Conservation (phyloP, 441 rosid genomes). For the Eruca vesicaria region DNA sequence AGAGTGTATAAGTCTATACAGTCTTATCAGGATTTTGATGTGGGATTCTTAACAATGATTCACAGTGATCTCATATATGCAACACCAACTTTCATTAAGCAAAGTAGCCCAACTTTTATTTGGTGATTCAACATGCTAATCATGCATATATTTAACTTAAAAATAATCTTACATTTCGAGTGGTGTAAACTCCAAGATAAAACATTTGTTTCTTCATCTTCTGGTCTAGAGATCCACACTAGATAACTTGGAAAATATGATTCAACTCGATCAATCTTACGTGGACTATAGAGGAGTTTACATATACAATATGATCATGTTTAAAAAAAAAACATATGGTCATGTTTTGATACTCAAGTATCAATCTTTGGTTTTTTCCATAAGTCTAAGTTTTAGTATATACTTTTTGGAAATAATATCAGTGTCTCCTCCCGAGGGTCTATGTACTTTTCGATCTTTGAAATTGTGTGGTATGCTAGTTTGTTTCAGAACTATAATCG, state of each 20-base stretch:
- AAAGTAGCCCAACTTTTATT: not conserved
- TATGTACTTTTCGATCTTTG: too few relatives aligned
- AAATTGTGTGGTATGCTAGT: too few relatives aligned
- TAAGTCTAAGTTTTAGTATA: too few relatives aligned
- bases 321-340: too few relatives aligned
- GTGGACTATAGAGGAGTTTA: not conserved
- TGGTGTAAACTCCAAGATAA: not conserved
- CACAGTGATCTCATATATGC: not conserved
- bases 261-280: not conserved
- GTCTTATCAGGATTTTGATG: not conserved
- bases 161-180: not conserved
- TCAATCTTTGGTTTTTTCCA: too few relatives aligned
- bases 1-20: too few relatives aligned
- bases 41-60: not conserved
- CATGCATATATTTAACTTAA: not conserved
- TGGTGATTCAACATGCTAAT: not conserved
- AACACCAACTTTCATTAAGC: not conserved
- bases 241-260: not conserved
- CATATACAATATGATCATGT: not conserved
- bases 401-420: too few relatives aligned
- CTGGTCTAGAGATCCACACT: not conserved
- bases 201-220: not conserved
- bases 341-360: too few relatives aligned
- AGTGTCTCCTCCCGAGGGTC: too few relatives aligned
- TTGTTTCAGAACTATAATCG: too few relatives aligned